Conservation (phyloP, 1,284 basidiomycete genomes). For the Entoloma clypeatum region DNA sequence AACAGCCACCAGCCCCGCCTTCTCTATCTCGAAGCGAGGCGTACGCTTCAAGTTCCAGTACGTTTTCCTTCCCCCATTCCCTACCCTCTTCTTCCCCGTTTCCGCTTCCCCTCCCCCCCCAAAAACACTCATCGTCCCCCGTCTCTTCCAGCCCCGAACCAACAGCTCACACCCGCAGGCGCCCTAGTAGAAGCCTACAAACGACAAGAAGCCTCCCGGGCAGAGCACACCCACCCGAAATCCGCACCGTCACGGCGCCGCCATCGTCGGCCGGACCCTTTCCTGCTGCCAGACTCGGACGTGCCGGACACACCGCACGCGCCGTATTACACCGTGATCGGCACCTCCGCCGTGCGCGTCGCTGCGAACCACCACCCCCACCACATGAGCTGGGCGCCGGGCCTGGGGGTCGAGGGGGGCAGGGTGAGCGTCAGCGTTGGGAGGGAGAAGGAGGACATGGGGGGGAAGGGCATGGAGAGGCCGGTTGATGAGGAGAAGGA, state of each 20-base stretch:
- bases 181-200: slow-evolving; percentile 58
- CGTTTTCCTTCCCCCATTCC: not conserved
- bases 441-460: slow-evolving; percentile 12
- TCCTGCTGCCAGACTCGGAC: not conserved
- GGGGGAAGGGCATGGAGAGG: slow-evolving; percentile 6
- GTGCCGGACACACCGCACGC: slow-evolving; percentile 10
- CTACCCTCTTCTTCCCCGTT: not conserved
- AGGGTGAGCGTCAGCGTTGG: not conserved
- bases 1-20: too few species aligned
- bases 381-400: slow-evolving; percentile 19
- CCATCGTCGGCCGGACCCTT: not conserved
- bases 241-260: not conserved
- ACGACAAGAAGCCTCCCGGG: slow-evolving; percentile 38
- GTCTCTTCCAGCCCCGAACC: not conserved
- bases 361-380: slow-evolving; percentile 37
- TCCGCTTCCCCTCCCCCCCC: slow-evolving; percentile 4
- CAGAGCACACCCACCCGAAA: slow-evolving; percentile 14
- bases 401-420: slow-evolving; percentile 12
- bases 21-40: too few species aligned
- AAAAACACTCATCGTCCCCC: not conserved
- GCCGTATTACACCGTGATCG: slow-evolving; percentile 56
- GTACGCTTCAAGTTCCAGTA: not conserved
- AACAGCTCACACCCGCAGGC: slow-evolving; percentile 50
- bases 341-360: slow-evolving; percentile 40
- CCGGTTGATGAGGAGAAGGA: slow-evolving; percentile 10